These are phyloP conservation scores for Saccharomyces mikatae DNA, from an alignment of 805 yeast genomes.

Conservation along the genomic window DNA sequence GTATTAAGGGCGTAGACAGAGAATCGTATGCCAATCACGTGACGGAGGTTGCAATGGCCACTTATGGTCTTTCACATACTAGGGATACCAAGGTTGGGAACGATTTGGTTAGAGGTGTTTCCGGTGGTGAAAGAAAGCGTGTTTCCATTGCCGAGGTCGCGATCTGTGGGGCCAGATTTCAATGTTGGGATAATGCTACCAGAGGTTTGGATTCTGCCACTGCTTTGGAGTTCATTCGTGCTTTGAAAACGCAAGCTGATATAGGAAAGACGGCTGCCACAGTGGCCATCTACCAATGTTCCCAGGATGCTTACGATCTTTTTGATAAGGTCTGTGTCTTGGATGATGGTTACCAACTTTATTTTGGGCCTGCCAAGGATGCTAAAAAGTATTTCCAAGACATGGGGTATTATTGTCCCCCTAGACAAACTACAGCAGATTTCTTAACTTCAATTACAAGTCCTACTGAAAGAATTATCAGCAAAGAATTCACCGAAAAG, in stretches of 20 bases:
- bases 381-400: constrained; percentile 52
- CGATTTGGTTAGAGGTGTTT: constrained; percentile 60
- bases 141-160: constrained; percentile 76
- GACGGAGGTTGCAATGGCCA: constrained; percentile 45
- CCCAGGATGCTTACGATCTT: constrained; percentile 54
- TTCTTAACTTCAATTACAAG: constrained; percentile 63
- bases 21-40: constrained; percentile 46
- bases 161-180: constrained; percentile 53
- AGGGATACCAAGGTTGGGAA: constrained; percentile 53
- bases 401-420: constrained; percentile 59
- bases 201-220: constrained; percentile 82
- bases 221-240: constrained; percentile 64
- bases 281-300: constrained; percentile 64
- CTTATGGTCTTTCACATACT: constrained; percentile 55
- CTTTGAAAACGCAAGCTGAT: constrained; percentile 55
- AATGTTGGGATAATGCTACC: constrained; percentile 77
- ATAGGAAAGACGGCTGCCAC: constrained; percentile 47
- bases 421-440: constrained; percentile 64
- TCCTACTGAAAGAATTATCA: constrained; percentile 47
- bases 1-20: constrained; percentile 54
- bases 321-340: constrained; percentile 58
- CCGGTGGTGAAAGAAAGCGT: constrained; percentile 83
- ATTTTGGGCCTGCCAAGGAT: constrained; percentile 48
- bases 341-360: constrained; percentile 55
- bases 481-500: constrained; percentile 28